phyloP scores from a whole-genome alignment of 345 rosid species.

The Sonneratia caseolaris region DNA sequence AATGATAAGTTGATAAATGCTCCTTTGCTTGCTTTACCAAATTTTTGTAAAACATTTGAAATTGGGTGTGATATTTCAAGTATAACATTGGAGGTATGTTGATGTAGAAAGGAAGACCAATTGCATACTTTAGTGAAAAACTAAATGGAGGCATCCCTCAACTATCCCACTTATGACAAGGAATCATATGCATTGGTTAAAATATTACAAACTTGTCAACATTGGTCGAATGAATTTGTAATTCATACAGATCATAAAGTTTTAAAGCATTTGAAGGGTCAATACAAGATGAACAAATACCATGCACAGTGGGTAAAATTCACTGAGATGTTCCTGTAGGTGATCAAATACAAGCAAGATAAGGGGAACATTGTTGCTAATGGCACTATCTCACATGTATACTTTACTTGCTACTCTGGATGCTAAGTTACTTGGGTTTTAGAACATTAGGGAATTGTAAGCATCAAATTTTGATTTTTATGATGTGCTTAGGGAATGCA shows the following conservation, averaged over 20 bases:
- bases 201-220: no score
- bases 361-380: neutral
- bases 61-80: neutral
- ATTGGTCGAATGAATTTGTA: no score
- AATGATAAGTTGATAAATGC: conserved; percentile 1
- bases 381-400: neutral
- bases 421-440: neutral
- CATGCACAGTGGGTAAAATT: neutral
- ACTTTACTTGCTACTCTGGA: neutral
- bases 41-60: neutral
- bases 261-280: neutral
- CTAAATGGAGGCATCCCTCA: neutral
- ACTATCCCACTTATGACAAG: no score
- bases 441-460: neutral
- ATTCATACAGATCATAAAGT: neutral
- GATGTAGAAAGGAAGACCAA: neutral
- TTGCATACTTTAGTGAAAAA: neutral
- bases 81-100: neutral
- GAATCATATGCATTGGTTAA: no score
- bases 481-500: no score
- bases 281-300: neutral
- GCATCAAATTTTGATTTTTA: no score
- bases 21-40: neutral
- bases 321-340: neutral
- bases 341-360: neutral